phyloP scores from a whole-genome alignment of 371 early-diverging fungal species.

The Mucor piriformis region DNA sequence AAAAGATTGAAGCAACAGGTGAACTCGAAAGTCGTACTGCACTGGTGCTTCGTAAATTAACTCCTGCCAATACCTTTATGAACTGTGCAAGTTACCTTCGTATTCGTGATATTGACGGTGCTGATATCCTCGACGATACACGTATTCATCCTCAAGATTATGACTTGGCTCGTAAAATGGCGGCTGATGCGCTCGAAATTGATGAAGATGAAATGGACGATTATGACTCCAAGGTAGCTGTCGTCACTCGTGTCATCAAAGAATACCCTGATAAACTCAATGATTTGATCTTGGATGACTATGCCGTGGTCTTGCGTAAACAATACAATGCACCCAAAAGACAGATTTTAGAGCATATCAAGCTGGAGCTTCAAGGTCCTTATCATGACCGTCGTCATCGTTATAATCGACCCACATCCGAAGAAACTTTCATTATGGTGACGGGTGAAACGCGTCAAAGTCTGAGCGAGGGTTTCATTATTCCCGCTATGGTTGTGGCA shows the following conservation, averaged over 20 bases:
- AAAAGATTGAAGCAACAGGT: slow-evolving; percentile 53
- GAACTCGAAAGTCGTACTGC: slow-evolving; percentile 71
- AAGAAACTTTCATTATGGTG: slow-evolving; percentile 84
- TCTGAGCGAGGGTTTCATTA: slow-evolving; percentile 65
- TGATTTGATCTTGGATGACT: slow-evolving; percentile 88
- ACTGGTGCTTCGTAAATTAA: slow-evolving; percentile 68
- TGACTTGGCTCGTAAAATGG: slow-evolving; percentile 95
- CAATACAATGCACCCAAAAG: slow-evolving; percentile 77
- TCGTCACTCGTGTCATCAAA: slow-evolving; percentile 81
- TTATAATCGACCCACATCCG: slow-evolving; percentile 64
- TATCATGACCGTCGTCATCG: slow-evolving; percentile 75
- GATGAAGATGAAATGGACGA: slow-evolving; percentile 85
- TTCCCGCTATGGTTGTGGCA: slow-evolving; percentile 65
- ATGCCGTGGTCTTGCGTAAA: slow-evolving; percentile 81
- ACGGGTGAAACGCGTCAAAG: slow-evolving; percentile 83
- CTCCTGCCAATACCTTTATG: slow-evolving; percentile 82
- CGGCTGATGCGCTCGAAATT: slow-evolving; percentile 93
- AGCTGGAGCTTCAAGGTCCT: slow-evolving; percentile 84
- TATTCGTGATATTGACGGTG: slow-evolving; percentile 62
- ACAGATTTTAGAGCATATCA: slow-evolving; percentile 83
- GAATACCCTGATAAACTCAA: slow-evolving; percentile 81
- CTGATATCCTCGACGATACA: slow-evolving; percentile 90
- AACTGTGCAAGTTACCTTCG: slow-evolving; percentile 94
- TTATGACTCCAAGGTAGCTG: slow-evolving; percentile 53
- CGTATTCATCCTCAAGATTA: slow-evolving; percentile 97